phyloP scores from a whole-genome alignment of 352 stramenopile genomes.

The Aphanomyces stellatus region DNA sequence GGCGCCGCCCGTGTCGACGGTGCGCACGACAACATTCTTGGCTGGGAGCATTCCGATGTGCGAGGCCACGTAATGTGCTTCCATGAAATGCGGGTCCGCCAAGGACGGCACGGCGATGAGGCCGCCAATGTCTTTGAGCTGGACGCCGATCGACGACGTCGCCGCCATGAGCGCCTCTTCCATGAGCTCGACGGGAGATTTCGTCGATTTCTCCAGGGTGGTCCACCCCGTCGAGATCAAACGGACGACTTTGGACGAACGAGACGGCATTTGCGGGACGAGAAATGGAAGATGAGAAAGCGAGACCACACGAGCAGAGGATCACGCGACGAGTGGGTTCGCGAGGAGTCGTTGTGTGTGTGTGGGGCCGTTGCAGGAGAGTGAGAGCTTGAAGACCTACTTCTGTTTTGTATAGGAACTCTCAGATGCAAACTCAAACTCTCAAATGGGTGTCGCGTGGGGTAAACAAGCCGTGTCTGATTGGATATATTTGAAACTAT shows the following conservation, averaged over 20 bases:
- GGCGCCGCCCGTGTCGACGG: constrained; percentile 34
- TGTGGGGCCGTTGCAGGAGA: too few species aligned
- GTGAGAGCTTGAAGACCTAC: too few species aligned
- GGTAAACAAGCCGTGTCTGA: too few species aligned
- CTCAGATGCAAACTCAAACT: too few species aligned
- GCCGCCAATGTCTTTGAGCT: constrained; percentile 27
- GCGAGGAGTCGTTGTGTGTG: too few species aligned
- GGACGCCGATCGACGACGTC: constrained; percentile 1
- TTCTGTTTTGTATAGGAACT: too few species aligned
- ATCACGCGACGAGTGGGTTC: too few species aligned
- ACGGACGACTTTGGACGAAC: constrained; percentile 16
- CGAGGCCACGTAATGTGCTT: constrained; percentile 37
- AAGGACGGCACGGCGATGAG: constrained; percentile 31
- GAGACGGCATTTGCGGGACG: constrained; percentile 18
- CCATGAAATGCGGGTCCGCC: constrained; percentile 32
- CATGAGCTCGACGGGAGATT: constrained; percentile 19
- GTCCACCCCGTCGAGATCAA: constrained; percentile 19
- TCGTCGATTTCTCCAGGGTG: constrained; percentile 4
- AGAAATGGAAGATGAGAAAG: not conserved
- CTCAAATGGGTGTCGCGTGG: too few species aligned
- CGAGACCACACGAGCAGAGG: too few species aligned
- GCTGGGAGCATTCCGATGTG: constrained; percentile 24
- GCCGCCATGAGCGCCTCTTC: constrained; percentile 10
- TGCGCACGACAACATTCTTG: constrained; percentile 23
- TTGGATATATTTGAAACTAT: too few species aligned